Conservation (phyloP, 202 grass and related monocot genomes). For the Tripidium arundinaceum region DNA sequence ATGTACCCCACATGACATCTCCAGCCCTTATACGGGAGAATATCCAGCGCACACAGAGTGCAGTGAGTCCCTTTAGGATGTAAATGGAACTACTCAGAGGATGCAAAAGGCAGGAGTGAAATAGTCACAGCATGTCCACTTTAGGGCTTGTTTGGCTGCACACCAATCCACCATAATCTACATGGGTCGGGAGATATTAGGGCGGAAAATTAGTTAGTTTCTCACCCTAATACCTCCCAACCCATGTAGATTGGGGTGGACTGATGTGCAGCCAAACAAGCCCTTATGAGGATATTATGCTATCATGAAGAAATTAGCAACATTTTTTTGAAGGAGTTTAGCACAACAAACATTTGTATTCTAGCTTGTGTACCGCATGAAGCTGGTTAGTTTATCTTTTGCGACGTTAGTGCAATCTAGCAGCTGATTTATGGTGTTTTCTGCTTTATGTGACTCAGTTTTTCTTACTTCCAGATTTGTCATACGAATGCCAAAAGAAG, state of each 20-base stretch:
- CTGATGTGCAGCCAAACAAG: background rate
- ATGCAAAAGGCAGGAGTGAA: background rate
- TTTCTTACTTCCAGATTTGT: background rate
- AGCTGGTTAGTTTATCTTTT: background rate
- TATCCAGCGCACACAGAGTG: background rate
- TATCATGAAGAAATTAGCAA: background rate
- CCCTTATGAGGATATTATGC: conserved; percentile 2
- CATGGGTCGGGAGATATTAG: background rate
- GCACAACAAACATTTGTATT: background rate
- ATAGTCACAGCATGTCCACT: background rate
- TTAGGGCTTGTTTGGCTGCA: background rate
- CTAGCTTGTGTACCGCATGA: background rate
- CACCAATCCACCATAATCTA: background rate
- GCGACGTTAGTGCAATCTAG: background rate
- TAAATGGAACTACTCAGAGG: background rate
- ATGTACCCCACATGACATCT: background rate
- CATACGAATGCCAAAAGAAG: background rate
- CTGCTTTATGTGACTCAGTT: background rate
- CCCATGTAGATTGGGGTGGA: background rate
- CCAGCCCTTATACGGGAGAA: background rate
- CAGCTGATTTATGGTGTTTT: background rate
- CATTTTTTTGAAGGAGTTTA: conserved; percentile 1
- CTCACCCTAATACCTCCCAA: background rate
- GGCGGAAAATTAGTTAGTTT: no score
- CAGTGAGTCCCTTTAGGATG: background rate